These are phyloP conservation scores for Vitis amurensis DNA, from an alignment of 164 flowering plant species.

Conservation along the genomic window DNA sequence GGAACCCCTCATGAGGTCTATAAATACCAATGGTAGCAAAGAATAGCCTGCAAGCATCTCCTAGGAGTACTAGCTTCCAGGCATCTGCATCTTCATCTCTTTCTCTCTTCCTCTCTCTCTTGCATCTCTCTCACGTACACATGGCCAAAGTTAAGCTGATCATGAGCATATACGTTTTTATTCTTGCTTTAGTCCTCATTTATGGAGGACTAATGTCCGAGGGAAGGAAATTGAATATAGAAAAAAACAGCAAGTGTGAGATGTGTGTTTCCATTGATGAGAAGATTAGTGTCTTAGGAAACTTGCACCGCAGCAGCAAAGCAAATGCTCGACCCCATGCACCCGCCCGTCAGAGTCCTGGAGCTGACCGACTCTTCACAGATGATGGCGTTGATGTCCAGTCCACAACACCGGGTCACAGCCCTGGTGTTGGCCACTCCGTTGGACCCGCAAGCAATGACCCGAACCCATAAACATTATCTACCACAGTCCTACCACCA, in stretches of 20 bases:
- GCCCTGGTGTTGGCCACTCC: constrained; percentile 41
- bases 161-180: constrained; percentile 14
- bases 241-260: not conserved
- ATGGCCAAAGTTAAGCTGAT: constrained; percentile 30
- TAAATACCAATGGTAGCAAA: constrained; percentile 5
- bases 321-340: not conserved
- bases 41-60: no score
- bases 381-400: constrained; percentile 20
- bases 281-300: no score
- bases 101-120: not conserved
- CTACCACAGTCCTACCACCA: no score
- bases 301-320: not conserved
- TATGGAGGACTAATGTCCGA: constrained; percentile 4
- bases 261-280: no score
- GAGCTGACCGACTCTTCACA: not conserved
- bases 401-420: constrained; percentile 36
- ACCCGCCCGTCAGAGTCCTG: no score
- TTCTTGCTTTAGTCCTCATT: constrained; percentile 18
- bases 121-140: not conserved
- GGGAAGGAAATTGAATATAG: constrained; percentile 16
- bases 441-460: constrained; percentile 12
- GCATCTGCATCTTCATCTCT: not conserved
- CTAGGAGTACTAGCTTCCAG: not conserved
- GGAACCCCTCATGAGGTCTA: not conserved
- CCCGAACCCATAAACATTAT: not conserved